A percentile compares a stretch with the other conserved stretches of the same genome.
These are phyloP conservation scores for Potentilla sterilis DNA, from an alignment of 306 rosid genomes.

Conservation along the genomic window DNA sequence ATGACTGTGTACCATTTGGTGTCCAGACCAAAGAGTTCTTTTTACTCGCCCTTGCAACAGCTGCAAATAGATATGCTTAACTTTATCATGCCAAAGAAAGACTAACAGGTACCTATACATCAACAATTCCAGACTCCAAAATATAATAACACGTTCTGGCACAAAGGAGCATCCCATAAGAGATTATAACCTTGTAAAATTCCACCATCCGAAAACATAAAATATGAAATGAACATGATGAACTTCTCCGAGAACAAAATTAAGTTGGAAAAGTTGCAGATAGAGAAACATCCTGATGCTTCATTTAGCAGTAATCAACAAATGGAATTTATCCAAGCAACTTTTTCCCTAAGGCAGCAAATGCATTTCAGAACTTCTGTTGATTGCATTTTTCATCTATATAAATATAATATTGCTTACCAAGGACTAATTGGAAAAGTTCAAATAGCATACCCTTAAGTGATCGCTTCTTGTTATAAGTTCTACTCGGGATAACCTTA, in stretches of 20 bases:
- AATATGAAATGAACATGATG: not conserved
- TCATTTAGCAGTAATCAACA: not conserved
- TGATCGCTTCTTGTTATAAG: constrained; percentile 52
- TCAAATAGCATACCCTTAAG: constrained; percentile 59
- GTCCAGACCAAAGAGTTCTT: constrained; percentile 93
- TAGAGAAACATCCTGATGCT: not conserved
- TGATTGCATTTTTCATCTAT: not conserved
- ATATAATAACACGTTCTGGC: constrained; percentile 14
- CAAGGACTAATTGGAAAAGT: constrained; percentile 13
- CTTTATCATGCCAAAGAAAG: constrained; percentile 22
- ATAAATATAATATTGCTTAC: not conserved
- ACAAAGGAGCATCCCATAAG: not conserved
- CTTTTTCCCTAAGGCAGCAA: not conserved
- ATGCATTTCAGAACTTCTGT: not conserved
- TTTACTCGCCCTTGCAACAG: constrained; percentile 40
- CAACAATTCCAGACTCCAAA: constrained; percentile 23
- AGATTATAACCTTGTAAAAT: not conserved
- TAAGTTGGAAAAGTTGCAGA: not conserved
- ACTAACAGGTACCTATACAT: constrained; percentile 17
- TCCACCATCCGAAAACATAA: not conserved
- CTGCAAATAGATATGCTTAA: constrained; percentile 44
- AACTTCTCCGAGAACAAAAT: not conserved
- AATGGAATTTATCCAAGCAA: not conserved
- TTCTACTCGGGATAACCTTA: constrained; percentile 50
- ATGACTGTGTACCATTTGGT: constrained; percentile 43